phyloP scores from a whole-genome alignment of 139 green algal species.

The Chlamydomonas sp. region DNA sequence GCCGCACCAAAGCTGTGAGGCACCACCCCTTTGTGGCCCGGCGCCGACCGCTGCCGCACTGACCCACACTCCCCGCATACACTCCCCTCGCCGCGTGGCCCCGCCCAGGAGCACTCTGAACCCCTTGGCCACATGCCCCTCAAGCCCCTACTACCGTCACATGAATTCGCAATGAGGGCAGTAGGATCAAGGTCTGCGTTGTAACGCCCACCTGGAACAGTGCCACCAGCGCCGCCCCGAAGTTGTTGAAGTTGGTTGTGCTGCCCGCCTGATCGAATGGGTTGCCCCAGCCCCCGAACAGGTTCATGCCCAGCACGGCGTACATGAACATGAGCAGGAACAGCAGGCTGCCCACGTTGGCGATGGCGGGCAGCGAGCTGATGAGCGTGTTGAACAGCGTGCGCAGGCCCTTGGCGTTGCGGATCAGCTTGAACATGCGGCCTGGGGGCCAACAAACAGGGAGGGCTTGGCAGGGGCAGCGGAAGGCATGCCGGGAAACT shows the following conservation, averaged over 20 bases:
- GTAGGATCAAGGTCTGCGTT: too few species aligned
- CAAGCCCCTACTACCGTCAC: too few species aligned
- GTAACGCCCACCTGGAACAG: constrained; percentile 28
- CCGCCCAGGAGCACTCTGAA: too few species aligned
- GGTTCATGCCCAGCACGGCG: constrained; percentile 75
- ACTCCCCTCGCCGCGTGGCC: too few species aligned
- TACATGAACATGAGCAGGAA: constrained; percentile 83
- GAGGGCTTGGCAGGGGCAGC: not conserved
- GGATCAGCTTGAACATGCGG: constrained; percentile 73
- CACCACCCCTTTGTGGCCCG: too few species aligned
- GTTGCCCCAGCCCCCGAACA: constrained; percentile 60
- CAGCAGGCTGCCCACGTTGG: constrained; percentile 71
- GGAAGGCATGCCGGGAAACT: too few species aligned
- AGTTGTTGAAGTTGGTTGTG: constrained; percentile 68
- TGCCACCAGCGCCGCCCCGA: constrained; percentile 30
- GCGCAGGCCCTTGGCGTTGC: constrained; percentile 65
- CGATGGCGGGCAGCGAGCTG: constrained; percentile 69
- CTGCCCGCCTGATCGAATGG: constrained; percentile 31
- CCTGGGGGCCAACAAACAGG: not conserved
- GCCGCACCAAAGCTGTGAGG: too few species aligned
- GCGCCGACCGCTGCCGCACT: too few species aligned
- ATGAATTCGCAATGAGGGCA: too few species aligned
- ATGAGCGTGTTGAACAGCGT: constrained; percentile 79
- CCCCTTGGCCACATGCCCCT: too few species aligned
- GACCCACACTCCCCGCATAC: too few species aligned